Evolutionary conservation across 345 rosid genomes (phyloP), one percentile per base, ranked within the genome.

Genomic region (Arabidopsis suecica): DNA sequence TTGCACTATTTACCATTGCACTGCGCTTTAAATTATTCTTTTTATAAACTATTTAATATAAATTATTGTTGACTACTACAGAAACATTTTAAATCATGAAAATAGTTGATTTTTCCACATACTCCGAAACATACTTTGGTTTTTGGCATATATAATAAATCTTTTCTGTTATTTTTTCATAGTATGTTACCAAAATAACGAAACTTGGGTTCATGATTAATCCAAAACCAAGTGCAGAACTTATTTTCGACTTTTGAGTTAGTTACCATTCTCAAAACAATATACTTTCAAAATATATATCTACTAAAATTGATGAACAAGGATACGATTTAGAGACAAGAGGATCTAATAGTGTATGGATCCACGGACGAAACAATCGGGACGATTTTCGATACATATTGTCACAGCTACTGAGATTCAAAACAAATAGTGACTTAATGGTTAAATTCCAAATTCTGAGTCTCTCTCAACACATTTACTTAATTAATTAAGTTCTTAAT

Each of bases 381-480:
- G 18, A 56, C 28, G 32, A 65, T 51, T n/a, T 56, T 7, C 32
- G 3, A 42, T 74, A 11, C 34, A 45, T 48, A 36, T 60, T 59
- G 55, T 75, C 55, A 57, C 33, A 66, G 23, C 45, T 11, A 18
- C 9, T 5, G 12, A 23, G 37, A 48, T 32, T 22, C 56, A 60
- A 41, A 32, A 40, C 23, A 53, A 56, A 61, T n/a, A 20, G 18
- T 16, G 18, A 68, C 41, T 42, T 10, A 53, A 20, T 13, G 57
- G 33, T 44, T 5, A n/a, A 53, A 11, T 51, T 60, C 63, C 70
- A 61, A 69, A n/a, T 7, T 36, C 20, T 16, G 58, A 69, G 51
- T 18, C 70, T 63, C n/a, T 18, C 70, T 63, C 16, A 10, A 36
- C n/a, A 55, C 66, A 70, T 69, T 71, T 77, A 60, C 4, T 0